These are phyloP conservation scores for Vigna hirtella DNA, from an alignment of 306 rosid genomes.

Conservation along the genomic window DNA sequence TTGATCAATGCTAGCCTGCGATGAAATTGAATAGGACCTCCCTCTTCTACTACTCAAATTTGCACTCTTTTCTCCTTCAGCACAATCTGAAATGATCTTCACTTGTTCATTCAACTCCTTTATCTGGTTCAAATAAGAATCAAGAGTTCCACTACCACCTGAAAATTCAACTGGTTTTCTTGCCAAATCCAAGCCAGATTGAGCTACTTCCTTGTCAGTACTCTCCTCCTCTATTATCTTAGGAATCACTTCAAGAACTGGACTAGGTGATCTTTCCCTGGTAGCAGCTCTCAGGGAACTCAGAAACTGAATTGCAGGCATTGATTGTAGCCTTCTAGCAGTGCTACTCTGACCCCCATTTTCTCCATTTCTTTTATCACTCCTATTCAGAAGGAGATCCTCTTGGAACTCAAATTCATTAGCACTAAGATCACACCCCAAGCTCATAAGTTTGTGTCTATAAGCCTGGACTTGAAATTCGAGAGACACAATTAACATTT, in stretches of 20 bases:
- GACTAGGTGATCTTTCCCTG: constrained; percentile 50
- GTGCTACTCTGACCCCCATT: constrained; percentile 41
- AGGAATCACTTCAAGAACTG: constrained; percentile 42
- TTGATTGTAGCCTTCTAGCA: constrained; percentile 64
- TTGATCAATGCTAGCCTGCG: constrained; percentile 41
- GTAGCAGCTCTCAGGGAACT: constrained; percentile 41
- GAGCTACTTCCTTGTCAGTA: constrained; percentile 45
- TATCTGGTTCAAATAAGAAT: constrained; percentile 65
- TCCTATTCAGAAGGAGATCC: constrained; percentile 46
- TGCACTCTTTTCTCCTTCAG: constrained; percentile 49
- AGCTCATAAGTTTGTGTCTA: constrained; percentile 68
- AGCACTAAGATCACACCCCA: constrained; percentile 65
- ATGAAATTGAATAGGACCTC: constrained; percentile 50
- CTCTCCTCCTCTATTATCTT: constrained; percentile 45
- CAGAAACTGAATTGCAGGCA: constrained; percentile 58
- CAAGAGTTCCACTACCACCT: constrained; percentile 40
- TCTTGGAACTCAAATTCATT: constrained; percentile 60
- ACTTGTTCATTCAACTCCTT: constrained; percentile 65
- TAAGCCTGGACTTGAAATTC: constrained; percentile 89
- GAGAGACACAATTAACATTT: constrained; percentile 76
- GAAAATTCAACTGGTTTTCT: constrained; percentile 41
- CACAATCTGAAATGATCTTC: constrained; percentile 64
- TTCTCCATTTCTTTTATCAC: constrained; percentile 53
- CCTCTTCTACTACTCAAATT: constrained; percentile 40
- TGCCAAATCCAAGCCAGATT: constrained; percentile 47